Evolutionary conservation across 805 yeast species (phyloP).

Genomic region (Hanseniaspora meyeri): DNA sequence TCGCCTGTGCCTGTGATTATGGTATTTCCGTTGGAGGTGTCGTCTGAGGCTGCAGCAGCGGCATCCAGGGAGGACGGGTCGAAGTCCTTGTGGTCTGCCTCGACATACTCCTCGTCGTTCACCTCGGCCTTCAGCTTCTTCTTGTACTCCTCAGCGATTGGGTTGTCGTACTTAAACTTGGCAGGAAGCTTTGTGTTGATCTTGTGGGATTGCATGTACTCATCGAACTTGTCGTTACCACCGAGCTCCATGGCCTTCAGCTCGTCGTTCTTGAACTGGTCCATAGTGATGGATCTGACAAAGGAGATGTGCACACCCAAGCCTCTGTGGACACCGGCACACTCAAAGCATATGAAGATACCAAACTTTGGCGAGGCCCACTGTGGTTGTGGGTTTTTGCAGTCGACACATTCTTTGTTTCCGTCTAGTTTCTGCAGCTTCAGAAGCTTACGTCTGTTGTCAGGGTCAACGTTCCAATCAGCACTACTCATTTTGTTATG

Average conservation of each 20-base stretch:
- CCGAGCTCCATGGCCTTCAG: slow-evolving; percentile 83
- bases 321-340: slow-evolving; percentile 95
- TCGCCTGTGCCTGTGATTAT: slow-evolving; percentile 12
- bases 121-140: slow-evolving; percentile 61
- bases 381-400: slow-evolving; percentile 92
- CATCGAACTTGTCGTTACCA: slow-evolving; percentile 67
- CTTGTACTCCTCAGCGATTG: slow-evolving; percentile 90
- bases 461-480: slow-evolving; percentile 88
- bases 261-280: slow-evolving; percentile 92
- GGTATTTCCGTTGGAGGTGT: slow-evolving; percentile 10
- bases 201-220: slow-evolving; percentile 61
- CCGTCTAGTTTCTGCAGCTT: slow-evolving; percentile 70
- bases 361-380: slow-evolving; percentile 99
- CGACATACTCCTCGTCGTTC: slow-evolving; percentile 58
- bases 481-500: slow-evolving; percentile 26
- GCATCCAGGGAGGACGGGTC: slow-evolving; percentile 21
- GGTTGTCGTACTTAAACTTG: slow-evolving; percentile 68
- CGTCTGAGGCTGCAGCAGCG: slow-evolving; percentile 5
- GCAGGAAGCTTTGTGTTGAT: slow-evolving; percentile 53
- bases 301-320: slow-evolving; percentile 94
- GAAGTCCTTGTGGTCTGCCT: slow-evolving; percentile 45
- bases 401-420: slow-evolving; percentile 85
- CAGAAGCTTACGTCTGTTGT: slow-evolving; percentile 65
- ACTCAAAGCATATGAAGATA: slow-evolving; percentile 89
- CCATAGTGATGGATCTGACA: slow-evolving; percentile 96